These are phyloP conservation scores for Pterocarpus santalinus DNA, from an alignment of 306 rosid genomes.

Conservation along the genomic window DNA sequence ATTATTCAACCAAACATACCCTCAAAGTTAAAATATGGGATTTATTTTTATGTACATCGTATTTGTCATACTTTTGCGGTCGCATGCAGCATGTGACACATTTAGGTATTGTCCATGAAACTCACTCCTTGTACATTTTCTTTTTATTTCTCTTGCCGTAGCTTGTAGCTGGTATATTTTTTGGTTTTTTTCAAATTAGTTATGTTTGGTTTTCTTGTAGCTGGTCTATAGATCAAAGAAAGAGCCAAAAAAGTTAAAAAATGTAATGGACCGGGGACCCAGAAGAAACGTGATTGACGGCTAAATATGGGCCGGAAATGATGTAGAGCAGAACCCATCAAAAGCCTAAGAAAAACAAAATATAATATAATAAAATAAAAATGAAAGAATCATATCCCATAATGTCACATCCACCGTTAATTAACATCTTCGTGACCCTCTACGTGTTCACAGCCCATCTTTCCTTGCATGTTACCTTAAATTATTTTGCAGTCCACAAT, in stretches of 20 bases:
- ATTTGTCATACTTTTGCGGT: not conserved
- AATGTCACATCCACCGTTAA: conserved; percentile 11
- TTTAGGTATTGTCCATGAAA: not conserved
- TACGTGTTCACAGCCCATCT: conserved; percentile 55
- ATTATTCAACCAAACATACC: too few species aligned
- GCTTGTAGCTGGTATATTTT: not conserved
- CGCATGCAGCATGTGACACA: conserved; percentile 9
- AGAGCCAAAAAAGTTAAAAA: not conserved
- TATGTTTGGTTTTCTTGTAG: too few species aligned
- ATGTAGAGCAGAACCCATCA: conserved; percentile 25
- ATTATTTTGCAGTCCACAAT: conserved; percentile 48
- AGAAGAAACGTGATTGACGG: conserved; percentile 59
- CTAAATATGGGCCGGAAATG: conserved; percentile 44
- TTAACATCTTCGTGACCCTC: conserved; percentile 40
- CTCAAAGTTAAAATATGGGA: not conserved
- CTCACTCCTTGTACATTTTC: not conserved
- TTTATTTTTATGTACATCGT: not conserved
- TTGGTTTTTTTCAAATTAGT: too few species aligned
- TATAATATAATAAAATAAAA: not conserved
- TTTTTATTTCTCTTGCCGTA: not conserved
- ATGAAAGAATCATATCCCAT: not conserved
- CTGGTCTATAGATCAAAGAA: not conserved
- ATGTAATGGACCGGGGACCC: conserved; percentile 37
- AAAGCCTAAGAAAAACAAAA: conserved; percentile 9
- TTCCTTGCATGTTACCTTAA: conserved; percentile 39